Evolutionary conservation across 2,329 filamentous ascomycete genomes (phyloP).

Genomic region (Arachnomyces sp.): DNA sequence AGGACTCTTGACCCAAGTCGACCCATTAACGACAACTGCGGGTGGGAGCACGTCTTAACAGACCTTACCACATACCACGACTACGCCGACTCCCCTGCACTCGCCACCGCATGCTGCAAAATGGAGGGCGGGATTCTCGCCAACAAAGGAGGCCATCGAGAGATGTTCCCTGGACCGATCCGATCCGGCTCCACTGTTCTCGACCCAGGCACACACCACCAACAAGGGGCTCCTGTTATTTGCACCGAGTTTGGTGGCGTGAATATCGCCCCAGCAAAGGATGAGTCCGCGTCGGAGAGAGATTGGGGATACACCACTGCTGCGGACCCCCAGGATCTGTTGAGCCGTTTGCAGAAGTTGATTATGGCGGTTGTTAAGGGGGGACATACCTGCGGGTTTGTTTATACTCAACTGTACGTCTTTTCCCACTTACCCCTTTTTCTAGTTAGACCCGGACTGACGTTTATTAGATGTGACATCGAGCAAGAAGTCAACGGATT

Average conservation of each 20-base stretch:
- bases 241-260: slow-evolving; percentile 62
- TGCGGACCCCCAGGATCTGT: slow-evolving; percentile 49
- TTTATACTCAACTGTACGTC: slow-evolving; percentile 59
- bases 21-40: slow-evolving; percentile 63
- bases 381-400: slow-evolving; percentile 53
- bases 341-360: slow-evolving; percentile 51
- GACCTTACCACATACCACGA: slow-evolving; percentile 62
- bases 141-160: slow-evolving; percentile 40
- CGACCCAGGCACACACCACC: slow-evolving; percentile 46
- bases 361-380: slow-evolving; percentile 50
- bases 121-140: slow-evolving; percentile 46
- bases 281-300: slow-evolving; percentile 33
- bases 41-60: slow-evolving; percentile 59
- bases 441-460: neutral
- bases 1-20: slow-evolving; percentile 52
- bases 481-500: slow-evolving; percentile 62
- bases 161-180: slow-evolving; percentile 45
- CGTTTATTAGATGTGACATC: slow-evolving; percentile 41
- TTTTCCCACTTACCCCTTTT: too few species aligned
- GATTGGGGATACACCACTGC: slow-evolving; percentile 65
- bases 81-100: slow-evolving; percentile 51
- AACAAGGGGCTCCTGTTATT: slow-evolving; percentile 50
- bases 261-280: slow-evolving; percentile 50
- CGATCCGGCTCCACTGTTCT: slow-evolving; percentile 24
- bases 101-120: slow-evolving; percentile 47